Conservation (phyloP, 1,139 yeast species). For the Chernovozyma aurita region DNA sequence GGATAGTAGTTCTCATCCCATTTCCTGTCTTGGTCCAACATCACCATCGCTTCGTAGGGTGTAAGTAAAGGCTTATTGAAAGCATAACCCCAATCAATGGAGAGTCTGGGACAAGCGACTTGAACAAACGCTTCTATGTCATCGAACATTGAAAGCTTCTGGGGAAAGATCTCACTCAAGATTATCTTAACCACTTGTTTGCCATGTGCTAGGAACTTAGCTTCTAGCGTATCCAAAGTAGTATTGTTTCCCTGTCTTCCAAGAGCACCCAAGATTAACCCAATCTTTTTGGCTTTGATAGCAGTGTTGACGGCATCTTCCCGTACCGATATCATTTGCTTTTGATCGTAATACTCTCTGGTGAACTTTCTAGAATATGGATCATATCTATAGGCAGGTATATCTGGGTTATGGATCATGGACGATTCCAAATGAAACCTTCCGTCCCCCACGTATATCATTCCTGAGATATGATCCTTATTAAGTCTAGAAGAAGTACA, state of each 20-base stretch:
- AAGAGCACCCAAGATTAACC: conserved; percentile 87
- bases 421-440: conserved; percentile 93
- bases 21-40: conserved; percentile 66
- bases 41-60: conserved; percentile 95
- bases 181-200: conserved; percentile 75
- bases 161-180: conserved; percentile 90
- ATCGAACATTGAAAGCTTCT: conserved; percentile 87
- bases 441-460: conserved; percentile 94
- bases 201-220: conserved; percentile 48
- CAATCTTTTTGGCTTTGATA: conserved; percentile 67
- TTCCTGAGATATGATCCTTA: conserved; percentile 60
- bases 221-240: conserved; percentile 66
- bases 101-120: conserved; percentile 94
- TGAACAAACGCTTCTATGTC: conserved; percentile 94
- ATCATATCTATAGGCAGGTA: conserved; percentile 90
- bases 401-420: conserved; percentile 93
- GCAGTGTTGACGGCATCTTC: conserved; percentile 61
- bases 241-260: conserved; percentile 93
- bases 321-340: conserved; percentile 72
- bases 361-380: conserved; percentile 93
- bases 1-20: conserved; percentile 74
- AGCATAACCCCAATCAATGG: conserved; percentile 99
- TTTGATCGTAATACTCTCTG: conserved; percentile 80
- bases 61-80: conserved; percentile 87
- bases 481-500: conserved; percentile 87